Evolutionary conservation across 352 stramenopile genomes (phyloP).

Genomic region (Phytopythium vexans): DNA sequence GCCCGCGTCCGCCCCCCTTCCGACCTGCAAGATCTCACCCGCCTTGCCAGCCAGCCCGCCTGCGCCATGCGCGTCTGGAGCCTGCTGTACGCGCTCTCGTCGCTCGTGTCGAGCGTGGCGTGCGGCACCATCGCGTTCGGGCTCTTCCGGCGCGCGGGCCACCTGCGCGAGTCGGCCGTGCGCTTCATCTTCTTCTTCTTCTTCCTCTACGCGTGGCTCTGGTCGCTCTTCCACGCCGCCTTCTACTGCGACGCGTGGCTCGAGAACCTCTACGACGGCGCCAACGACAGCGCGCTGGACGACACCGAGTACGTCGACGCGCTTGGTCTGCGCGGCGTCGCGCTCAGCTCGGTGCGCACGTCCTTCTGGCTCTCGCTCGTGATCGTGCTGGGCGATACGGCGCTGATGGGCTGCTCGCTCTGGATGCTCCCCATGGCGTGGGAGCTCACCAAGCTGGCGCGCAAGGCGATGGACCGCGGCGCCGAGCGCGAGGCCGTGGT

Average conservation of each 20-base stretch:
- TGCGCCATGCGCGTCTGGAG: slow-evolving; percentile 47
- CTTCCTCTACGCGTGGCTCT: slow-evolving; percentile 61
- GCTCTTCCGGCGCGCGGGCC: slow-evolving; percentile 33
- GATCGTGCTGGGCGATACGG: slow-evolving; percentile 34
- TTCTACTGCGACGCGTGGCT: slow-evolving; percentile 44
- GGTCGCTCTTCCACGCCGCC: slow-evolving; percentile 45
- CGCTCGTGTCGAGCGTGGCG: slow-evolving; percentile 33
- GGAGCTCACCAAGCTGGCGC: slow-evolving; percentile 38
- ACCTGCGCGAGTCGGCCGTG: slow-evolving; percentile 32
- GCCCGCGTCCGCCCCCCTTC: too few species aligned
- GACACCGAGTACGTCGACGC: slow-evolving; percentile 32
- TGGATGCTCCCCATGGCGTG: slow-evolving; percentile 51
- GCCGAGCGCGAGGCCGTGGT: slow-evolving; percentile 15
- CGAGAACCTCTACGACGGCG: slow-evolving; percentile 7
- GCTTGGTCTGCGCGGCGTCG: slow-evolving; percentile 33
- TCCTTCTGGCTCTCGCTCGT: slow-evolving; percentile 38
- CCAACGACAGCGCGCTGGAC: background rate
- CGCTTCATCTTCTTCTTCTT: slow-evolving; percentile 54
- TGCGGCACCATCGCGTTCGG: slow-evolving; percentile 29
- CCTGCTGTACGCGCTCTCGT: slow-evolving; percentile 35
- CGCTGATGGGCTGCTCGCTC: slow-evolving; percentile 34
- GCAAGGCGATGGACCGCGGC: slow-evolving; percentile 38
- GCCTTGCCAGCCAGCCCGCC: too few species aligned
- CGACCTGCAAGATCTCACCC: too few species aligned
- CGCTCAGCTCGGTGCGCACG: slow-evolving; percentile 30